A percentile compares a stretch with the other conserved stretches of the same genome.
phyloP scores from a whole-genome alignment of 2,329 filamentous ascomycete genomes.

The Stemphylium lycopersici region DNA sequence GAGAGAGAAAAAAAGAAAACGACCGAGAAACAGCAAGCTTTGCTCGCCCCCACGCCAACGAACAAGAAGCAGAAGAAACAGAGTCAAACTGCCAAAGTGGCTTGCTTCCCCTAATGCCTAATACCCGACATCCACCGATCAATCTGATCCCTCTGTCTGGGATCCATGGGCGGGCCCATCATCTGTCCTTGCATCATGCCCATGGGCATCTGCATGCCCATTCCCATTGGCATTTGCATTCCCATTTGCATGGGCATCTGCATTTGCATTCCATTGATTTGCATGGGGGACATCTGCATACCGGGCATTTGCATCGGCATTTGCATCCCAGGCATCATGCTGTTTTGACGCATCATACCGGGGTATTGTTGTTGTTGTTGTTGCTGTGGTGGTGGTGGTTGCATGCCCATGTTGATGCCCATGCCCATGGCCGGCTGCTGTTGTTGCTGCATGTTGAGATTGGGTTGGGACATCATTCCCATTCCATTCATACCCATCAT shows the following conservation, averaged over 20 bases:
- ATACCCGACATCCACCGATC: slow-evolving; percentile 64
- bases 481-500: slow-evolving; percentile 30
- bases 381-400: neutral
- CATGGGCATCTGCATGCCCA: slow-evolving; percentile 30
- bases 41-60: neutral
- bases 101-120: slow-evolving; percentile 24
- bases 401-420: slow-evolving; percentile 1
- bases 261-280: neutral
- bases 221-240: slow-evolving; percentile 15
- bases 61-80: neutral
- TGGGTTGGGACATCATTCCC: slow-evolving; percentile 20
- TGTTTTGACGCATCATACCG: slow-evolving; percentile 4
- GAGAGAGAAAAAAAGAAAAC: no score
- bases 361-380: neutral
- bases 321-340: slow-evolving; percentile 4
- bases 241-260: slow-evolving; percentile 7
- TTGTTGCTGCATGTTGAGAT: slow-evolving; percentile 8
- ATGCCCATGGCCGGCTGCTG: slow-evolving; percentile 13
- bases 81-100: no score
- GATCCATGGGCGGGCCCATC: slow-evolving; percentile 49
- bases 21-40: no score
- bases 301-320: slow-evolving; percentile 2
- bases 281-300: slow-evolving; percentile 13
- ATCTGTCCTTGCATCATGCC: slow-evolving; percentile 29
- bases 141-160: slow-evolving; percentile 61